Base-by-base conservation (phyloP, 23 red algal species). In the Chondrus crispus region DNA sequence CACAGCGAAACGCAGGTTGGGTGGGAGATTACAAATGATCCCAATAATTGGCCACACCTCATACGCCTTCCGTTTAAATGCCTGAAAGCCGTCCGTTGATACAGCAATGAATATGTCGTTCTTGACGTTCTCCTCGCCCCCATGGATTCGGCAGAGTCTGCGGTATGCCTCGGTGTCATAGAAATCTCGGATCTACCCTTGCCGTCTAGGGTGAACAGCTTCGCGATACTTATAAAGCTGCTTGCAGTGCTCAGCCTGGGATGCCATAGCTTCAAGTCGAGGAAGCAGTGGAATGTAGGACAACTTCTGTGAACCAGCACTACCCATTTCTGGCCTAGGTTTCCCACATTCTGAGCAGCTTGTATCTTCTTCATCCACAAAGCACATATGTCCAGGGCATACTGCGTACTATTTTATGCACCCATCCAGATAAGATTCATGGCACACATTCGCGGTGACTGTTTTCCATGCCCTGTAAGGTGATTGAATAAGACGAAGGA, bases 321-420 rank as follows among this genome's bases (percentile, higher is more conserved):
- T 47, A 3, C 30, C 38, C 47, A 10, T 9, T 16, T 26, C 4
- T 48, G 72, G 20, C 3, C 40, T 5, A 9, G 72, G 38, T 20
- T 48, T 77, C 18, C 32, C 40, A n/a, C 72, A 77, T 6, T 50
- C 40, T 40, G 41, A 48, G 35, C 72, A 77, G 5, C 30, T 77
- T 40, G 4, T 3, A 47, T 50, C 9, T 4, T 4, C 30, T 26
- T 48, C 39, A 48, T 48, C 30, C 2, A 50, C 47, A 28, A 77
- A 77, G 40, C 72, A 77, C 72, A 77, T 77, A n/a, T 77, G 72
- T 28, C 72, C 42, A 49, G 35, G 38, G 72, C 72, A 77, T 49
- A 46, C 30, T 5, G 72, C 44, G 52, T 50, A 47, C 9, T 4
- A 3, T 47, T 3, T 6, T 2, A 77, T 28, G 30, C 2, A 26